Conservation (phyloP, 2,329 filamentous ascomycete species). For the Fusarium multiceps region DNA sequence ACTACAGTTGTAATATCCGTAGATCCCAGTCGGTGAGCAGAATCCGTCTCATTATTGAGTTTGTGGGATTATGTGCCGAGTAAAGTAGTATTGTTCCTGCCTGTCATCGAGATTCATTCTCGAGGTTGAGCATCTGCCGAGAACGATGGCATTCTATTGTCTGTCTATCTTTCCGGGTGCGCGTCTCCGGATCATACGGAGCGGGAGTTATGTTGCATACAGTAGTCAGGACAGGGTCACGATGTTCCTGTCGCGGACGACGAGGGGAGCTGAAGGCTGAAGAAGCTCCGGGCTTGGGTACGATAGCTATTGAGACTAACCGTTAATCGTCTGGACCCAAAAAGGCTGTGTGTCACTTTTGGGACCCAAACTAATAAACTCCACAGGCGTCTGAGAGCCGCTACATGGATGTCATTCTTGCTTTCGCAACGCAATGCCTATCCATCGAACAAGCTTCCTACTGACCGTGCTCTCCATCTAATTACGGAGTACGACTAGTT, state of each 20-base stretch:
- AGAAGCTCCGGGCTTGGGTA: neutral
- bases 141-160: neutral
- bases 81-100: neutral
- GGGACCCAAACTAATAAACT: neutral
- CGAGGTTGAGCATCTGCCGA: neutral
- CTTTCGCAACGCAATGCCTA: conserved; percentile 5
- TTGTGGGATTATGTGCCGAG: neutral
- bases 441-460: conserved; percentile 18
- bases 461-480: conserved; percentile 13
- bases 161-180: neutral
- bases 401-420: conserved; percentile 1
- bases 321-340: neutral
- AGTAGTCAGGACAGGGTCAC: conserved; percentile 6
- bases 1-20: neutral
- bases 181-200: conserved; percentile 30
- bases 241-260: conserved; percentile 7
- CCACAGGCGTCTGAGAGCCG: conserved; percentile 10
- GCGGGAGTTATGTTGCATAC: conserved; percentile 12
- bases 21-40: conserved; percentile 25
- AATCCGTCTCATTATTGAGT: neutral
- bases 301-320: neutral
- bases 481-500: neutral
- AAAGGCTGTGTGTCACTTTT: conserved; percentile 12
- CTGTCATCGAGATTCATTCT: conserved; percentile 12
- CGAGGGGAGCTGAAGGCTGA: conserved; percentile 23